Evolutionary conservation across 257 asterid genomes (phyloP).

Genomic region (Jaltomata sinuosa): DNA sequence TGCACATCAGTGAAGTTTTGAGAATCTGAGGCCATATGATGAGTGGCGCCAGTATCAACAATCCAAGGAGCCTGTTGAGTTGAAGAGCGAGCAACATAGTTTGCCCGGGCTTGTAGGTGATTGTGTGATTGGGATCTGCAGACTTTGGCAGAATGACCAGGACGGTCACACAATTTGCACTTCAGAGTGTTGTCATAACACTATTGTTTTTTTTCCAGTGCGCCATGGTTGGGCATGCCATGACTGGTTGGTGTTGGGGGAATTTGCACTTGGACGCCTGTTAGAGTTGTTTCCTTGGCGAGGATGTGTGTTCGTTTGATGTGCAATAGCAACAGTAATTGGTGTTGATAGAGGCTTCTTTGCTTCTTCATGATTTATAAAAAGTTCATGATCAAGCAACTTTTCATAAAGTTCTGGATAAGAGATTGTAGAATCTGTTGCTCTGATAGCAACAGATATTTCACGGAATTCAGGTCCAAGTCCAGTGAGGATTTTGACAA

Average conservation of each 20-base stretch:
- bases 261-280: too few species aligned
- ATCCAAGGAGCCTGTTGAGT: background rate
- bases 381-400: too few species aligned
- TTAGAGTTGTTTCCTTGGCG: too few species aligned
- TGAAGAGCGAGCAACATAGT: background rate
- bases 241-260: too few species aligned
- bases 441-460: too few species aligned
- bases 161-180: background rate
- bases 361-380: background rate
- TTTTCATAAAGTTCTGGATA: too few species aligned
- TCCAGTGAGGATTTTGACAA: too few species aligned
- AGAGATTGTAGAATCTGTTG: too few species aligned
- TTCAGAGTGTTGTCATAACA: background rate
- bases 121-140: background rate
- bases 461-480: too few species aligned
- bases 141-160: too few species aligned
- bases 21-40: background rate
- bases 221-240: too few species aligned
- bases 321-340: background rate
- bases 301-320: background rate
- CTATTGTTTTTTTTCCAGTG: background rate
- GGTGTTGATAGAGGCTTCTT: too few species aligned
- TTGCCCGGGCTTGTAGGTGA: background rate
- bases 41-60: background rate
- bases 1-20: background rate